These are phyloP conservation scores for Hyphopichia fennica DNA, from an alignment of 1,139 yeast genomes.

Conservation along the genomic window DNA sequence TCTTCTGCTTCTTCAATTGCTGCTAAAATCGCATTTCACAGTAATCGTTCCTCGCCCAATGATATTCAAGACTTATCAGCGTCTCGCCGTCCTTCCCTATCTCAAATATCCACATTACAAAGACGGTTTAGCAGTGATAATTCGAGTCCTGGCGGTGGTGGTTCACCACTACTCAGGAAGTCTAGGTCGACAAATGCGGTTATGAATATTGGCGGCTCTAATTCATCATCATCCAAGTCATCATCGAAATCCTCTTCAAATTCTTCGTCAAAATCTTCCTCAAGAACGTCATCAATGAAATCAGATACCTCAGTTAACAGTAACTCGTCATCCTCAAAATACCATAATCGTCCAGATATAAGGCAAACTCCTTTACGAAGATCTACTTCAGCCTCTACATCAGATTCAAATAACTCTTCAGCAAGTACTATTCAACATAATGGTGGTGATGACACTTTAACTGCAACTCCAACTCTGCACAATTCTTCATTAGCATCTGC, in stretches of 20 bases:
- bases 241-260: not conserved
- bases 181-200: conserved; percentile 2
- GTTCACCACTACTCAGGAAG: conserved; percentile 3
- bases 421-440: not conserved
- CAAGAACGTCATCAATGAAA: not conserved
- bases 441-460: not conserved
- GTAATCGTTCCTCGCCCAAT: conserved; percentile 17
- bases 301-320: not conserved
- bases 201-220: not conserved
- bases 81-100: conserved; percentile 4
- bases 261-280: not conserved
- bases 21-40: conserved; percentile 29
- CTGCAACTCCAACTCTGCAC: not conserved
- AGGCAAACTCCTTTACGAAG: not conserved
- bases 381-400: not conserved
- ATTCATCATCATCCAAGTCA: not conserved
- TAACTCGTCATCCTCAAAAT: not conserved
- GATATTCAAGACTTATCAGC: not conserved
- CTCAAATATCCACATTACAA: conserved; percentile 1
- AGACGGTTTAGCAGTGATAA: conserved; percentile 3
- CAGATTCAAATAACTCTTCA: not conserved
- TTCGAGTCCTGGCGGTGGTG: not conserved
- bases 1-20: conserved; percentile 33
- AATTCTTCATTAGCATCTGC: not conserved
- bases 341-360: not conserved